Conservation (phyloP, 768 basidiomycete species). For the Coprinellus micaceus region DNA sequence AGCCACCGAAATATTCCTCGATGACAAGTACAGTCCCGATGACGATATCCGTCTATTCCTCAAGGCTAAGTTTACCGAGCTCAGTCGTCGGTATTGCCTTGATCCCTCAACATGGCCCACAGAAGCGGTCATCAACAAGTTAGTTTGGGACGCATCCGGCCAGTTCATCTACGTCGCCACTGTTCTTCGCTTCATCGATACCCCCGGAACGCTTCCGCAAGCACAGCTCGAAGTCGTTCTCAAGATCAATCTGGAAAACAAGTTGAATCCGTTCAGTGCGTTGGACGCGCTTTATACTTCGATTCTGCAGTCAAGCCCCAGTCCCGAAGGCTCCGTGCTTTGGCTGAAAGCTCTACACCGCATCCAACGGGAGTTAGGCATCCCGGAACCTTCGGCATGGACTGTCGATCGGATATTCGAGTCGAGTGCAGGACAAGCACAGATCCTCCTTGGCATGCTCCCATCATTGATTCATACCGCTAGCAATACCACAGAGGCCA, state of each 20-base stretch:
- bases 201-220: background rate
- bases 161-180: conserved; percentile 8
- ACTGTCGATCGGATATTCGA: too few species aligned
- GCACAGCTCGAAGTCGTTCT: background rate
- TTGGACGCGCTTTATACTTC: background rate
- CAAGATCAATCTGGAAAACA: background rate
- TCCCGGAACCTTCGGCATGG: too few species aligned
- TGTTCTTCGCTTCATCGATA: background rate
- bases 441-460: too few species aligned
- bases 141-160: background rate
- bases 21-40: background rate
- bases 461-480: too few species aligned
- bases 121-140: background rate
- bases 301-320: background rate
- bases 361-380: background rate
- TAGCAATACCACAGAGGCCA: too few species aligned
- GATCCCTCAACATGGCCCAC: background rate
- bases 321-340: background rate
- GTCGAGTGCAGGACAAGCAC: too few species aligned
- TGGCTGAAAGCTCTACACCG: background rate
- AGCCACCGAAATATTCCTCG: background rate
- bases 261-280: background rate
- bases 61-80: background rate
- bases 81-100: background rate
- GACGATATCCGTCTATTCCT: background rate